phyloP scores from a whole-genome alignment of 257 asterid species.

The Solanum virginianum region DNA sequence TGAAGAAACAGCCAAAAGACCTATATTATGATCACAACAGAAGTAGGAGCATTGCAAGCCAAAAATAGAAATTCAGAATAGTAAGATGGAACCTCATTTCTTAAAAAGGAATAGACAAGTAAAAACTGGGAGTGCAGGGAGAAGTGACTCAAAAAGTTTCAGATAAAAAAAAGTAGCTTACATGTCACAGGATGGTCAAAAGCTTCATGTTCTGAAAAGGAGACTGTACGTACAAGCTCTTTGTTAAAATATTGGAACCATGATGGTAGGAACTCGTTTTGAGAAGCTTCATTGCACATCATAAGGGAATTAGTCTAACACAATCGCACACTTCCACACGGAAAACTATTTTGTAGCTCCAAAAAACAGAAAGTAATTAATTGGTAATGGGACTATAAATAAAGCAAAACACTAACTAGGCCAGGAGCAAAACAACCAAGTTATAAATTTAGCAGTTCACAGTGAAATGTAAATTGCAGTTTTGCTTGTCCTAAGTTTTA shows the following conservation, averaged over 20 bases:
- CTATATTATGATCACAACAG: conserved; percentile 26
- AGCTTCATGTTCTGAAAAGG: conserved; percentile 95
- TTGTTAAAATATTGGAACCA: conserved; percentile 88
- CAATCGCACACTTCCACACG: neutral
- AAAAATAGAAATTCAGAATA: neutral
- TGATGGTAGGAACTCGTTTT: conserved; percentile 53
- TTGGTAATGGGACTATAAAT: neutral
- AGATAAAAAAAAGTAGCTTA: conserved; percentile 18
- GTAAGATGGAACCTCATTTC: conserved; percentile 3
- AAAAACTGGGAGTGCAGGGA: neutral
- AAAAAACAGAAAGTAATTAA: neutral
- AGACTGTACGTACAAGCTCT: conserved; percentile 65
- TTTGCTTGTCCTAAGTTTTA: neutral
- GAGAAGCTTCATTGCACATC: conserved; percentile 49
- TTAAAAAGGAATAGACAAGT: neutral
- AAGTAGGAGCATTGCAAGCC: conserved; percentile 15
- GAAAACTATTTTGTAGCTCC: neutral
- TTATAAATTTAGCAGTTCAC: neutral
- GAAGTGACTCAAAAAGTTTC: neutral
- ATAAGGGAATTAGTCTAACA: conserved; percentile 9
- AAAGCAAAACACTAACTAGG: neutral
- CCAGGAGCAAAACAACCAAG: neutral
- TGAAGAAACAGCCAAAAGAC: conserved; percentile 87
- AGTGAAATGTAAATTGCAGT: neutral
- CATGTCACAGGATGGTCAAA: conserved; percentile 99